phyloP scores from a whole-genome alignment of 768 basidiomycete genomes.

The Boletus insuetus region DNA sequence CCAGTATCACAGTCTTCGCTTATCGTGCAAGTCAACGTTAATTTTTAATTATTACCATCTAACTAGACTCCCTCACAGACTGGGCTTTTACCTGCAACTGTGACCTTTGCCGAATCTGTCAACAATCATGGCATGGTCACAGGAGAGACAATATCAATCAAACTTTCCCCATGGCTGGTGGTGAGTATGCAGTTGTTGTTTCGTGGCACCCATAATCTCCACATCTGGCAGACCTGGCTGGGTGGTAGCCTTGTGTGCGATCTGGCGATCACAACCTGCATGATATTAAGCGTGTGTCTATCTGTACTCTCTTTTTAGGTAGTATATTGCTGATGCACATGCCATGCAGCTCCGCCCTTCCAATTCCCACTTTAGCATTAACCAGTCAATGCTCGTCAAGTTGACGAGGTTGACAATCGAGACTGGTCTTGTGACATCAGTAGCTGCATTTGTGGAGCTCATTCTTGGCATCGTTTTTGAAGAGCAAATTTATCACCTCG shows the following conservation, averaged over 20 bases:
- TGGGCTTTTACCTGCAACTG: not conserved
- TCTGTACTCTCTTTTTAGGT: not conserved
- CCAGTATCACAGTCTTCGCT: constrained; percentile 9
- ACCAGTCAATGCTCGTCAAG: not conserved
- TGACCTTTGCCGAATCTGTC: too few species aligned
- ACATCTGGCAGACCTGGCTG: constrained; percentile 20
- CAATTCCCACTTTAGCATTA: not conserved
- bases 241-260: constrained; percentile 18
- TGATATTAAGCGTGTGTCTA: constrained; percentile 11
- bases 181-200: constrained; percentile 2
- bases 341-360: constrained; percentile 2
- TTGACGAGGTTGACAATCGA: constrained; percentile 24
- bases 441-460: constrained; percentile 17
- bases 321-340: not conserved
- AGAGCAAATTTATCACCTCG: not conserved
- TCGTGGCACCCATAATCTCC: not conserved
- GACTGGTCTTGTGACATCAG: constrained; percentile 22
- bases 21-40: not conserved
- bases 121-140: too few species aligned
- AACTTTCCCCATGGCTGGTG: constrained; percentile 4
- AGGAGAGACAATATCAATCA: too few species aligned
- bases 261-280: constrained; percentile 19
- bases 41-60: not conserved
- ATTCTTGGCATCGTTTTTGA: constrained; percentile 7
- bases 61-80: not conserved